These are phyloP conservation scores for Aspergillus niger DNA, from an alignment of 2,329 filamentous ascomycete genomes.

Conservation along the genomic window DNA sequence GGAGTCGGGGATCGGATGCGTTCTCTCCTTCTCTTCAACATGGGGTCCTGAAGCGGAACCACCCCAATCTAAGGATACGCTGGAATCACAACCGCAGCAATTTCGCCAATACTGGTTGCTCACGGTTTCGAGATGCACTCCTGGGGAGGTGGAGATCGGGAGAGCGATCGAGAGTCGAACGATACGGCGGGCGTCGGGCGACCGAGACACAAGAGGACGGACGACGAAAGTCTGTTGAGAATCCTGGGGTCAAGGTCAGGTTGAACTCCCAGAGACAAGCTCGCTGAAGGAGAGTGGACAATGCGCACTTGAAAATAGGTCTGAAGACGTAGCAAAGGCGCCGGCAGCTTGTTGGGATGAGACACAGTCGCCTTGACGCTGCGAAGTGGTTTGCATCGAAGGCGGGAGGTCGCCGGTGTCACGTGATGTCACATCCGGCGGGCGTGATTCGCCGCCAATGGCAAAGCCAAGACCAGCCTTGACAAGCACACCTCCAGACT, in stretches of 20 bases:
- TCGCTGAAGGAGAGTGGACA: slow-evolving; percentile 10
- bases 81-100: slow-evolving; percentile 22
- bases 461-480: slow-evolving; percentile 26
- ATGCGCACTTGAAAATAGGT: slow-evolving; percentile 13
- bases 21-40: slow-evolving; percentile 54
- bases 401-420: slow-evolving; percentile 38
- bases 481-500: neutral
- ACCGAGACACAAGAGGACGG: slow-evolving; percentile 31
- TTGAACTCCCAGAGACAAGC: slow-evolving; percentile 10
- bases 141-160: slow-evolving; percentile 9
- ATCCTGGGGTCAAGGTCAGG: slow-evolving; percentile 20
- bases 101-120: slow-evolving; percentile 17
- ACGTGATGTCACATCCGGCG: slow-evolving; percentile 31
- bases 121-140: slow-evolving; percentile 13
- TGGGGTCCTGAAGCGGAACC: slow-evolving; percentile 44
- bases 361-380: slow-evolving; percentile 27
- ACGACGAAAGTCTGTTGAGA: slow-evolving; percentile 19
- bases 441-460: slow-evolving; percentile 29
- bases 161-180: slow-evolving; percentile 23
- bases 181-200: slow-evolving; percentile 26
- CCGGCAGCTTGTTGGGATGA: slow-evolving; percentile 29
- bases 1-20: slow-evolving; percentile 42
- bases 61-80: slow-evolving; percentile 27
- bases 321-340: slow-evolving; percentile 23
- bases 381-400: slow-evolving; percentile 44